These are phyloP conservation scores for Sonneratia caseolaris DNA, from an alignment of 345 rosid genomes.

Conservation along the genomic window DNA sequence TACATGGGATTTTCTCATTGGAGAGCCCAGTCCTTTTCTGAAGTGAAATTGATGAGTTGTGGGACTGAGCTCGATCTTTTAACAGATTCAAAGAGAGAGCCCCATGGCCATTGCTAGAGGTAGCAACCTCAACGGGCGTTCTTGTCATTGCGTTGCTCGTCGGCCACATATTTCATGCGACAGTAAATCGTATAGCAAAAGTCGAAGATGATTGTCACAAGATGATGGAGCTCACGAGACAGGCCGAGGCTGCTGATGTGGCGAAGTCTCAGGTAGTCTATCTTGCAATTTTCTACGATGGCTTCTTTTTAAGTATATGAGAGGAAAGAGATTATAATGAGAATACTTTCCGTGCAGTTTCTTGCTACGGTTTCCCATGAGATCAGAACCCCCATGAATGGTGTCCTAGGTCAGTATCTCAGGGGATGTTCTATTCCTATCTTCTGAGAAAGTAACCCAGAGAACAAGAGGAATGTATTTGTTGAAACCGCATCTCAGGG, in stretches of 20 bases:
- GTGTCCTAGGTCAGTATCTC: conserved; percentile 76
- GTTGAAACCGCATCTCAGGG: background rate
- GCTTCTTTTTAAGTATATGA: conserved; percentile 2
- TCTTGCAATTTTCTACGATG: conserved; percentile 8
- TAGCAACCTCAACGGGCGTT: conserved; percentile 49
- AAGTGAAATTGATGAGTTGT: background rate
- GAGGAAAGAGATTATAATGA: background rate
- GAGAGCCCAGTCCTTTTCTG: background rate
- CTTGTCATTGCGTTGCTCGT: conserved; percentile 75
- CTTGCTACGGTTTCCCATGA: conserved; percentile 99
- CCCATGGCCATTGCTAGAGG: conserved; percentile 69
- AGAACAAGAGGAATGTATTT: background rate
- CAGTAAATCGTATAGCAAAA: conserved; percentile 70
- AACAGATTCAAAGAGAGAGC: conserved; percentile 76
- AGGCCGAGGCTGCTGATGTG: conserved; percentile 87
- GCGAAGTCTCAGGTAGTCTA: conserved; percentile 86
- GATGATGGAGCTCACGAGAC: conserved; percentile 72
- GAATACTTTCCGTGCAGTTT: conserved; percentile 40
- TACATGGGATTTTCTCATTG: background rate
- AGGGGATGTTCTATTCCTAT: background rate
- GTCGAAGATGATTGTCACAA: conserved; percentile 73
- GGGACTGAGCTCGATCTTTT: conserved; percentile 9
- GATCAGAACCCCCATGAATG: conserved; percentile 98
- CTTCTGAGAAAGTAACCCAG: background rate
- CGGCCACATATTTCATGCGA: conserved; percentile 69